Conservation (phyloP, 2,329 filamentous ascomycete genomes). For the Talaromyces funiculosus region DNA sequence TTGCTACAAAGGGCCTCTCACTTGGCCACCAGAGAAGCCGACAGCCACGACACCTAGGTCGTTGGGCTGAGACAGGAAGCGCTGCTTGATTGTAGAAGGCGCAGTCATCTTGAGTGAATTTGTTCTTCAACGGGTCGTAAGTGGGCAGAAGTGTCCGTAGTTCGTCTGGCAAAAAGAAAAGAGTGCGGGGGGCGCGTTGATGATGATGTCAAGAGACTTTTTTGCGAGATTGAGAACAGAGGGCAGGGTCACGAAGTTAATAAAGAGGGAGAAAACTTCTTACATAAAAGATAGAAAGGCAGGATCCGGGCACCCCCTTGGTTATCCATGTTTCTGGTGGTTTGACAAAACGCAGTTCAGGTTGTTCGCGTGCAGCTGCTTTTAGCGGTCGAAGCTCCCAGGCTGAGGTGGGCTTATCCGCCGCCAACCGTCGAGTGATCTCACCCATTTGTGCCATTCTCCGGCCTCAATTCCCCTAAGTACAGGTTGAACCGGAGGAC, state of each 20-base stretch:
- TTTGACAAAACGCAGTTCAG: conserved; percentile 10
- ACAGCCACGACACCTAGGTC: conserved; percentile 90
- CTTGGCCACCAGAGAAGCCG: conserved; percentile 94
- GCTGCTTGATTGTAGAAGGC: conserved; percentile 56
- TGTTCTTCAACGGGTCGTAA: background rate
- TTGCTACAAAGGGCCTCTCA: conserved; percentile 39
- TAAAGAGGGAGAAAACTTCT: background rate
- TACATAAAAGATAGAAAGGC: background rate
- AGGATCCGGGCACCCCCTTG: conserved; percentile 13
- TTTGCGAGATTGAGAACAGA: background rate
- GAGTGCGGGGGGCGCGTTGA: background rate
- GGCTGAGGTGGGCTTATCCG: conserved; percentile 15
- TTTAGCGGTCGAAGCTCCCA: conserved; percentile 35
- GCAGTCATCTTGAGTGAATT: conserved; percentile 43
- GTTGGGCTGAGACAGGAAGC: conserved; percentile 72
- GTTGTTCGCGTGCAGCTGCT: conserved; percentile 41
- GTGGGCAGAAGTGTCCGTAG: background rate
- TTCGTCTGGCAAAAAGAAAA: background rate
- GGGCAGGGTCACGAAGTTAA: background rate
- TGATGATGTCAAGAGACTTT: background rate
- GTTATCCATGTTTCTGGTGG: conserved; percentile 12
- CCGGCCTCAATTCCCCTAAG: conserved; percentile 39
- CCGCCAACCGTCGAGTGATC: conserved; percentile 16
- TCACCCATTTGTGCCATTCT: conserved; percentile 3
- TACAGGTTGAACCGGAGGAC: conserved; percentile 36